Evolutionary conservation across 805 yeast species (phyloP), one percentile per base, ranked within the genome.

Genomic region (Lachancea waltii): DNA sequence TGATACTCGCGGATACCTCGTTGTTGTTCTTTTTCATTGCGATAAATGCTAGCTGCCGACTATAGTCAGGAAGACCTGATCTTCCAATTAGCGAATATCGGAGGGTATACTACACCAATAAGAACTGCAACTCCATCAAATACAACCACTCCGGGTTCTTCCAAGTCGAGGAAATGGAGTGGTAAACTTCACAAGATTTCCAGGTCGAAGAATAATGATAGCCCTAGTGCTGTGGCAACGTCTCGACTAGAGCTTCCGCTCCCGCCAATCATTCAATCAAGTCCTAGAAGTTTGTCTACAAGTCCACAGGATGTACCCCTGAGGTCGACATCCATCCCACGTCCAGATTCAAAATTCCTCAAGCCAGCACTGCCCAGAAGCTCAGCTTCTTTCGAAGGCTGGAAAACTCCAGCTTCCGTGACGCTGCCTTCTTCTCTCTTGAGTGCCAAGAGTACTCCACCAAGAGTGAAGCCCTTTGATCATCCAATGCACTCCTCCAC

Each of bases 281-380:
- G 29, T 3, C 36, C 41, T 13, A 10, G 28, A 7, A 37, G 36
- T n/a, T 24, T 13, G 16, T 37, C 41, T 8, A 26, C 21, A 5
- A 27, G 41, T 13, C 17, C 20, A 10, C 22, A 26, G 16, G 41
- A 37, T 14, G 26, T 37, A 7, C 56, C 60, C 3, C 38, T 44
- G 9, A 43, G 62, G 24, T 48, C 52, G 3, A 45, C 58, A 5
- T 56, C 62, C 8, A 43, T 57, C 15, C 62, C 62, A 14, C 48
- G 54, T 25, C 58, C 61, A 2, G 41, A 37, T 7, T 13, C 30
- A 16, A 25, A 26, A n/a, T 11, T 26, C 5, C n/a, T 17, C 2
- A 31, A 25, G 16, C 36, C 41, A 2, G 7, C 17, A 17, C 3
- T 25, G n/a, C 36, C 27, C 11, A 18, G 15, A 11, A 37, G 27